Evolutionary conservation across 768 basidiomycete species (phyloP).

Genomic region (Strobilomyces confusus): DNA sequence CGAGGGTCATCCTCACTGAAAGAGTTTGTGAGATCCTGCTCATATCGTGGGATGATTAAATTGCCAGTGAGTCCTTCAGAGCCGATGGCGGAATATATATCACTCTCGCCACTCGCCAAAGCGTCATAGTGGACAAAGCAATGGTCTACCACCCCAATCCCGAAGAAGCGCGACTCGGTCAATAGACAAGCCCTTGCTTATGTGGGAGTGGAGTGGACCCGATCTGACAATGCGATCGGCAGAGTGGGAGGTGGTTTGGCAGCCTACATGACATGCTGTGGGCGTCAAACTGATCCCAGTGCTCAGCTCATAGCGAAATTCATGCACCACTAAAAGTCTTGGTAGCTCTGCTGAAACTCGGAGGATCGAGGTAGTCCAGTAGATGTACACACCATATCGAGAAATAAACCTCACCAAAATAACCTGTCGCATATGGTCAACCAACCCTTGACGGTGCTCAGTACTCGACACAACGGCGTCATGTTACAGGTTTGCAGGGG

Average conservation of each 20-base stretch:
- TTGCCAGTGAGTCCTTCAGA: not conserved
- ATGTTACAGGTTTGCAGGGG: not conserved
- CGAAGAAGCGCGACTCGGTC: slow-evolving; percentile 5
- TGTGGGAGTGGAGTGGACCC: slow-evolving; percentile 1
- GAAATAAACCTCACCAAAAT: slow-evolving; percentile 8
- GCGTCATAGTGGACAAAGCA: slow-evolving; percentile 25
- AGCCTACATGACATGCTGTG: slow-evolving; percentile 4
- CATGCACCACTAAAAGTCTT: not conserved
- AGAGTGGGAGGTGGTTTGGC: not conserved
- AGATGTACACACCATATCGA: not conserved
- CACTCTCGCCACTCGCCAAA: slow-evolving; percentile 24
- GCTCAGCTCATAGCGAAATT: not conserved
- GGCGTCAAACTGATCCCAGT: not conserved
- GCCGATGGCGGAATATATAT: slow-evolving; percentile 21
- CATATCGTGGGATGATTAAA: slow-evolving; percentile 13
- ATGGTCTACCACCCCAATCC: slow-evolving; percentile 1
- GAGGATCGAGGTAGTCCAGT: not conserved
- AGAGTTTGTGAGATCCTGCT: slow-evolving; percentile 31
- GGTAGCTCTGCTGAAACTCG: not conserved
- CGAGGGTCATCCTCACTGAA: slow-evolving; percentile 21
- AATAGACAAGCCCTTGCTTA: slow-evolving; percentile 12
- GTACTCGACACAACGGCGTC: not conserved
- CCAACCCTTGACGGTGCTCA: not conserved
- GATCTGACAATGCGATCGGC: slow-evolving; percentile 12
- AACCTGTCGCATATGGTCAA: not conserved